These are phyloP conservation scores for Metschnikowia lunata DNA, from an alignment of 805 yeast genomes.

Conservation along the genomic window DNA sequence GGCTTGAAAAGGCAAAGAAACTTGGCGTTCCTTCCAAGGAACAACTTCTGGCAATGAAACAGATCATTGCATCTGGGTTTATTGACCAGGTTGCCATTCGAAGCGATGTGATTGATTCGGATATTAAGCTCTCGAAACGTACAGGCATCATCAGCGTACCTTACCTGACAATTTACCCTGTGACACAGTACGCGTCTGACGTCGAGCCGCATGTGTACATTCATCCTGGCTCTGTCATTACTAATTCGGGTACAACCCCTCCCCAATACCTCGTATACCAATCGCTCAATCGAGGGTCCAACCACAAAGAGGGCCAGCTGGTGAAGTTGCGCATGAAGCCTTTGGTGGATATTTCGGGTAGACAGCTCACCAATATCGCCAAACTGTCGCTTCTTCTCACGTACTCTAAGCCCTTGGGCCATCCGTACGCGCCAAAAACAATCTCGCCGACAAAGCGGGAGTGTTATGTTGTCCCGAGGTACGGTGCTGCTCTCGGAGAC, in stretches of 20 bases:
- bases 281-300: slow-evolving; percentile 54
- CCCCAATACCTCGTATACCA: slow-evolving; percentile 77
- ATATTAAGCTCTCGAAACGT: slow-evolving; percentile 54
- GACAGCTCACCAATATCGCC: slow-evolving; percentile 74
- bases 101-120: slow-evolving; percentile 68
- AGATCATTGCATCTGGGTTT: slow-evolving; percentile 89
- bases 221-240: slow-evolving; percentile 72
- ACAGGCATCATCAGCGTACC: slow-evolving; percentile 59
- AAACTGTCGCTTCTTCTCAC: slow-evolving; percentile 67
- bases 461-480: slow-evolving; percentile 86
- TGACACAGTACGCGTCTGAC: slow-evolving; percentile 28
- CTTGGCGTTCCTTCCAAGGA: slow-evolving; percentile 61
- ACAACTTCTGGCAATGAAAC: slow-evolving; percentile 79
- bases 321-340: slow-evolving; percentile 63
- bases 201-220: slow-evolving; percentile 62
- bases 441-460: slow-evolving; percentile 65
- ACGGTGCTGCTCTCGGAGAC: slow-evolving; percentile 77
- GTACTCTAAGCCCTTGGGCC: slow-evolving; percentile 88
- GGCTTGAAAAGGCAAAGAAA: slow-evolving; percentile 37
- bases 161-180: slow-evolving; percentile 54
- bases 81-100: slow-evolving; percentile 86
- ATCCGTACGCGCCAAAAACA: slow-evolving; percentile 79
- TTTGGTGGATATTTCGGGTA: slow-evolving; percentile 69
- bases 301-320: slow-evolving; percentile 38
- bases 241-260: slow-evolving; percentile 60